Evolutionary conservation across 2,329 filamentous ascomycete species (phyloP).

Genomic region (Alternaria ventricosa): DNA sequence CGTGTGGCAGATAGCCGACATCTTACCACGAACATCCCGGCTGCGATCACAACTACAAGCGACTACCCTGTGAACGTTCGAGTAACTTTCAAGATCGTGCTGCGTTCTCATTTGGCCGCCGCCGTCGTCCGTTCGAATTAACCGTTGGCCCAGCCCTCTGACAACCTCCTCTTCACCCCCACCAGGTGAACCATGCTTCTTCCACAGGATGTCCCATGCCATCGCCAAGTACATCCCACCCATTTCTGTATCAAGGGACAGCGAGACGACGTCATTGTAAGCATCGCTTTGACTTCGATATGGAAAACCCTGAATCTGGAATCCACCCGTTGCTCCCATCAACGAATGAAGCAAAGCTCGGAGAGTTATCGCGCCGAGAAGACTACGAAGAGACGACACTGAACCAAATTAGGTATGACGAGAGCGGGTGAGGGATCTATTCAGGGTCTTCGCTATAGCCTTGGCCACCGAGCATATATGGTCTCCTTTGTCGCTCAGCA

Average conservation of each 20-base stretch:
- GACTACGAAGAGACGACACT: slow-evolving; percentile 7
- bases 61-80: slow-evolving; percentile 19
- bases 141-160: slow-evolving; percentile 9
- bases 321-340: slow-evolving; percentile 33
- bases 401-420: slow-evolving; percentile 21
- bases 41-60: slow-evolving; percentile 16
- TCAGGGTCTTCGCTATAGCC: slow-evolving; percentile 18
- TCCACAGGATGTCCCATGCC: slow-evolving; percentile 26
- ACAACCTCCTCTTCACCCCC: slow-evolving; percentile 1
- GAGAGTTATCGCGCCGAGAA: slow-evolving; percentile 10
- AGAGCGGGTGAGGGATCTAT: slow-evolving; percentile 10
- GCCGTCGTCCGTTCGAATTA: slow-evolving; percentile 12
- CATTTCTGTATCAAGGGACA: slow-evolving; percentile 9
- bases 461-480: slow-evolving; percentile 24
- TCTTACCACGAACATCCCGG: slow-evolving; percentile 24
- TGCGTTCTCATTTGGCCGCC: slow-evolving; percentile 9
- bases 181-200: slow-evolving; percentile 29
- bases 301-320: slow-evolving; percentile 17
- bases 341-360: slow-evolving; percentile 27
- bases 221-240: slow-evolving; percentile 4
- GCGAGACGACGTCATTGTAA: slow-evolving; percentile 35
- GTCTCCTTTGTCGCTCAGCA: slow-evolving; percentile 13
- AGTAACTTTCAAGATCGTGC: slow-evolving; percentile 19
- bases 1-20: slow-evolving; percentile 18
- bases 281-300: slow-evolving; percentile 27